Base-by-base conservation (phyloP, 2,329 filamentous ascomycete genomes). In the Chaetomiaceae sp. region DNA sequence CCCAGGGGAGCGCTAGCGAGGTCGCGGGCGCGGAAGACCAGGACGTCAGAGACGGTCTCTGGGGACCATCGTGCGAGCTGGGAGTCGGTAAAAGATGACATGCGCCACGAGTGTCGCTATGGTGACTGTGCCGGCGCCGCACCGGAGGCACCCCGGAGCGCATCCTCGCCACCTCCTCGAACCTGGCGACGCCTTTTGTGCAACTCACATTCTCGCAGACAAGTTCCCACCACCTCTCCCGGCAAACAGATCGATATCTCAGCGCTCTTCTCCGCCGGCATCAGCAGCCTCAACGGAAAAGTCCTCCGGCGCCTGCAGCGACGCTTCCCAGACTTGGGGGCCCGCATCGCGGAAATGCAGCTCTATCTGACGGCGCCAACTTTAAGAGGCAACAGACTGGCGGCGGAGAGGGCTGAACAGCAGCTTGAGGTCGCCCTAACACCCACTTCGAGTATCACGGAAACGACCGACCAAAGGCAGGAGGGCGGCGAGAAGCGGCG, bases 281-380 rank as follows among this genome's bases (percentile, higher is more conserved):
- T 41, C 18, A 17, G 24, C 34, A 20, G 35, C 14, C 36, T 48
- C 9, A 50, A 52, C 35, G 48, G 41, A 2, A 43, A 44, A 30
- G 53, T 51, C 3, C 49, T 52, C 2, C 52, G 50, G 26, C 53
- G 55, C n/a, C 42, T 61, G 45, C 55, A 44, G 30, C 60, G 52
- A 18, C 50, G 56, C 1, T 39, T 62, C 17, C 59, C 60, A 7
- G 48, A 60, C 34, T 40, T 62, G 14, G 54, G 50, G 12, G 47
- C 48, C 7, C 53, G 53, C 4, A 45, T 61, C 11, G 47, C 47
- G 11, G 57, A 58, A 11, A 38, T 52, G 17, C 49, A 56, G 9
- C 32, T 53, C 15, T 47, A 56, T 6, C 30, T 50, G 26, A 50
- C 15, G 18, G 15, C 20, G 1, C 14, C 20, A 15, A 22, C 12